A percentile compares a stretch with the other conserved stretches of the same genome.
These are phyloP conservation scores for Waltiozyma sp. DNA, from an alignment of 1,139 yeast genomes.

Conservation along the genomic window DNA sequence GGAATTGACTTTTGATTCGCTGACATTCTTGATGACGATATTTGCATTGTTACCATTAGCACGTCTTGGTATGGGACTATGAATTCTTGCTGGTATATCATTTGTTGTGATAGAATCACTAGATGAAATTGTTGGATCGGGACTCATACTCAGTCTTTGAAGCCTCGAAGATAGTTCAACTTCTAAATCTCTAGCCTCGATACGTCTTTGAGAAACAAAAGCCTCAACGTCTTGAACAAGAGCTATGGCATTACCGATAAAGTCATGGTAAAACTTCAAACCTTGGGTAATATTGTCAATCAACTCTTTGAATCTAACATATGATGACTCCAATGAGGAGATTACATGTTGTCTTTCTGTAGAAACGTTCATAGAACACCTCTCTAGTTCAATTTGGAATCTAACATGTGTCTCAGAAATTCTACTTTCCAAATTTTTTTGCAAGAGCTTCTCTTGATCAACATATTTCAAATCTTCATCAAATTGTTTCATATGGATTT, in stretches of 20 bases:
- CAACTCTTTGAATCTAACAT: constrained; percentile 44
- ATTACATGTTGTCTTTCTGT: constrained; percentile 35
- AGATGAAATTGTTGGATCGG: background rate
- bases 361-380: constrained; percentile 8
- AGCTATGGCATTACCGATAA: constrained; percentile 37
- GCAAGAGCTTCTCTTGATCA: constrained; percentile 24
- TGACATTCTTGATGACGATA: background rate
- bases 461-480: constrained; percentile 22
- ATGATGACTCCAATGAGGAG: constrained; percentile 44
- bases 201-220: constrained; percentile 41
- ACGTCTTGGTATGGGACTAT: background rate
- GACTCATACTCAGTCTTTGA: constrained; percentile 8
- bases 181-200: constrained; percentile 45
- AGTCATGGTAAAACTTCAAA: constrained; percentile 53
- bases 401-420: constrained; percentile 31
- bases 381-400: constrained; percentile 20
- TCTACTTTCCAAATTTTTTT: constrained; percentile 31
- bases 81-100: background rate
- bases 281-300: constrained; percentile 59
- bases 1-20: background rate
- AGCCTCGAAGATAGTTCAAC: constrained; percentile 11
- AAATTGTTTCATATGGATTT: constrained; percentile 31
- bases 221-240: constrained; percentile 42
- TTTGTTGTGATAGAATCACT: too few relatives aligned
- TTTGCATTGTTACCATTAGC: background rate